Base-by-base conservation (phyloP, 2,329 filamentous ascomycete genomes). In the Pseudocercospora fijiensis region DNA sequence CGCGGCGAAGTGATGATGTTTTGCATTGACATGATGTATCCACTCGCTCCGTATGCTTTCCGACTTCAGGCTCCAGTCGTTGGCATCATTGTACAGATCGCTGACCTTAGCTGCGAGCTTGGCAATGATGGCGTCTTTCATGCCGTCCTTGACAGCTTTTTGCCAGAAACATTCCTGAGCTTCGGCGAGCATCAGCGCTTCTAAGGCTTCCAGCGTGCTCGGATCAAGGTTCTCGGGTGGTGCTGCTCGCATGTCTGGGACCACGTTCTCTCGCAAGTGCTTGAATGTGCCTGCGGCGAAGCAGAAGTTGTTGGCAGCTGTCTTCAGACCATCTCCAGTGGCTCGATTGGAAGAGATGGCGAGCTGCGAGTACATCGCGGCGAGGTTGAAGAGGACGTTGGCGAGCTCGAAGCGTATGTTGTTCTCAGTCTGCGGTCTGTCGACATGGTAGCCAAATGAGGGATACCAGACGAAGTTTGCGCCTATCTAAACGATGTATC, bases 161-260 rank as follows among this genome's bases (percentile, higher is more conserved):
- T 95, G 90, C 95, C 95, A 99, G 78, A 95, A 98, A 75, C 93
- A 98, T 79, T 99, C 95, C 75, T 99, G 95, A 27, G 90, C 93
- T 76, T 99, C 92, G 0, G 93, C 94, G 9, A 99, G 84, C 76
- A 96, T 87, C 28, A 99, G 83, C 75, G 94, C 86, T 70, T 90
- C 86, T 52, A 98, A 79, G 58, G 91, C 91, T 71, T 94, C 90
- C 55, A 99, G 82, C 0, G 93, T 97, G 73, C 90, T 85, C 57
- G 87, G 84, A 72, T 99, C 95, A 92, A 99, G 96, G 75, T 99
- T 95, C 75, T 98, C 95, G 1, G 95, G 93, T 0, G 93, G 91
- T 22, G 64, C 63, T 13, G 89, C 86, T 63, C 92, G 89, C 72
- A 98, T 82, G 70, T 97, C 92, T 1, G 92, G 91, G 1, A 97